Base-by-base conservation (phyloP, 805 yeast genomes). In the Zygotorulaspora sp. region DNA sequence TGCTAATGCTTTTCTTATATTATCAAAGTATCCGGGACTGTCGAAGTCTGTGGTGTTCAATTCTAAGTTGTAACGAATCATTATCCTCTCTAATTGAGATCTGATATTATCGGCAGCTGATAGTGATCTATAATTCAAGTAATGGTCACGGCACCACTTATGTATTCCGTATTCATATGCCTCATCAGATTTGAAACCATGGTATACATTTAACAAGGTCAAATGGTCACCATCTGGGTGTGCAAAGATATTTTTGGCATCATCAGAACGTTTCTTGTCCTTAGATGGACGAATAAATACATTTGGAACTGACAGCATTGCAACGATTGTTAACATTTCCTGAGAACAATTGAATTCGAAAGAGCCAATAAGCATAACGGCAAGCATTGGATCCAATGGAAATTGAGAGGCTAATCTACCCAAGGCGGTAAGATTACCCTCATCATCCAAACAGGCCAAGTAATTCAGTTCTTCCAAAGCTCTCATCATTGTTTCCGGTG, bases 401-500 rank as follows among this genome's bases (percentile, higher is more conserved):
- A 92, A 90, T 49, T 83, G 81, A 1, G 96, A 86, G 1, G 96
- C 94, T 54, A 82, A 61, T 52, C 96, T 74, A 43, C 98, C 98
- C 45, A 90, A 68, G 1, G 92, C 75, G 0, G 97, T 92, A 49
- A 90, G 67, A 38, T 83, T 81, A 44, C 97, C 98, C 32, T 87
- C 90, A 59, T 92, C 96, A 49, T 86, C 85, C 36, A 90, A 72
- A 67, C 97, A 92, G 15, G 83, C 80, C 45, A 90, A 69, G 58
- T 87, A 92, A 58, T 92, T 89, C 55, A 90, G 72, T 62, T 90
- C 98, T 63, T 90, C 98, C 46, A 90, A 69, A 0, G 97, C 97
- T 61, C 98, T 75, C 98, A 92, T 92, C 98, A 90, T 92, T 5
- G 98, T 92, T 64, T 90, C 98, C 7, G 98, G 98, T 2, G 97